Evolutionary conservation across 495 filamentous ascomycete genomes (phyloP), one percentile per base, ranked within the genome.

Genomic region (Chaetomium tenue): DNA sequence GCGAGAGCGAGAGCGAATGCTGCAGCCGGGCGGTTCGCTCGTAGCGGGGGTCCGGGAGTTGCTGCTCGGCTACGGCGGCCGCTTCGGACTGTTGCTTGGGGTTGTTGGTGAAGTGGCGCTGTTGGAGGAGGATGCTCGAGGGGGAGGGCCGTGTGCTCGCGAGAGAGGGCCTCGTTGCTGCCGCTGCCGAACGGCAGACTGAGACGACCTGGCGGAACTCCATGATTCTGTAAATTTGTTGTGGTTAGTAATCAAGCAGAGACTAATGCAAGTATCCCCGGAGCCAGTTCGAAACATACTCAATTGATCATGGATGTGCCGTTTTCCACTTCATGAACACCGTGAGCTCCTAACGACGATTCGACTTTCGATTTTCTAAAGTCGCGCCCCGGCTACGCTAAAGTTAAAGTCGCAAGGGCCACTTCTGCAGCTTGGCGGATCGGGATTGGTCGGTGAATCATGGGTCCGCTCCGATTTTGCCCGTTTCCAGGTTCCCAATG

Each of bases 101-200:
- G 53, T 26, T 52, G 63, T 54, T 46, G 40, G 69, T 63, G 22
- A 61, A 50, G 64, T 40, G 50, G 58, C 42, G 44, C 13, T 47
- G 58, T n/a, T 39, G 23, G 60, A 53, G 40, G 60, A 40, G 48
- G 26, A 62, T 40, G 66, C 58, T 23, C 26, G 68, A 54, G 25
- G 67, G 52, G n/a, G 60, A 52, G 26, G 47, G 54, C 33, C 48
- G 66, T 16, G 55, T 50, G 44, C 54, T 55, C 30, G 61, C 37
- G 48, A 65, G 57, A 11, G 63, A 58, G 18, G 68, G 68, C 50
- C 64, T 61, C 54, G 63, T 39, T 40, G 64, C 60, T 55, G 69
- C 63, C 50, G 70, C 61, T 11, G 75, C 70, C 58, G 70, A 63
- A 64, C 68, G 71, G 64, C 65, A 66, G 59, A 72, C 64, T 47